These are phyloP conservation scores for Guyanaporus albipodus DNA, from an alignment of 768 basidiomycete genomes.

Conservation along the genomic window DNA sequence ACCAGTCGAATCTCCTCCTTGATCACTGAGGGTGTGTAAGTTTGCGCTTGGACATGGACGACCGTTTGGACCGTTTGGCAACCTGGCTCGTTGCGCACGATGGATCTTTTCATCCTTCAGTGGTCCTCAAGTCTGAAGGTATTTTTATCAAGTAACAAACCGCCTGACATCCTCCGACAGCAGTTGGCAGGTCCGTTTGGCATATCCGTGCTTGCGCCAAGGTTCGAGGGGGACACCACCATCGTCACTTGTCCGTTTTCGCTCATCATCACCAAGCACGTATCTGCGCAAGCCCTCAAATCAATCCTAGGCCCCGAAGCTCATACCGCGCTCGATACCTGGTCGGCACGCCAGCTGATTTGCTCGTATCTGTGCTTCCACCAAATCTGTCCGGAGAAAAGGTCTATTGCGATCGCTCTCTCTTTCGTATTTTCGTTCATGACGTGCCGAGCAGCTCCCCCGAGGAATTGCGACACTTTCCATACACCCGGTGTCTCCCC, in stretches of 20 bases:
- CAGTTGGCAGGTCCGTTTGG: slow-evolving; percentile 40
- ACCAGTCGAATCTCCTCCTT: no score
- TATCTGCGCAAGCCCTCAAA: slow-evolving; percentile 43
- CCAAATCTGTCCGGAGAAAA: slow-evolving; percentile 43
- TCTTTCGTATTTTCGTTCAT: slow-evolving; percentile 1
- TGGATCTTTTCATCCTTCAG: slow-evolving; percentile 48
- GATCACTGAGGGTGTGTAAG: no score
- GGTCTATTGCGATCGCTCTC: slow-evolving; percentile 22
- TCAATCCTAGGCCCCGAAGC: slow-evolving; percentile 32
- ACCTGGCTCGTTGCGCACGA: slow-evolving; percentile 49
- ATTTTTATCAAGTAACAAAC: background rate
- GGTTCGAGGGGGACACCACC: slow-evolving; percentile 46
- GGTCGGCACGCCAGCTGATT: slow-evolving; percentile 66
- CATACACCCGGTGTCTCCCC: slow-evolving; percentile 72
- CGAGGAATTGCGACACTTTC: slow-evolving; percentile 36
- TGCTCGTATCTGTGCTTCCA: slow-evolving; percentile 65
- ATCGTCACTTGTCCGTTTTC: slow-evolving; percentile 67
- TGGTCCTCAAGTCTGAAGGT: slow-evolving; percentile 45
- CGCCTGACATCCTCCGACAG: slow-evolving; percentile 15
- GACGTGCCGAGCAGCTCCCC: slow-evolving; percentile 7
- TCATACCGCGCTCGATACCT: slow-evolving; percentile 28
- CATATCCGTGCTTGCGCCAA: slow-evolving; percentile 45
- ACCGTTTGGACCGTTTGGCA: slow-evolving; percentile 38
- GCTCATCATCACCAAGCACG: slow-evolving; percentile 56
- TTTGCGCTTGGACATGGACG: no score